Percentiles rank a stretch among this genome's conserved stretches.
These are phyloP conservation scores for Aquilaria agallochum DNA, from an alignment of 441 rosid species.

Conservation along the genomic window DNA sequence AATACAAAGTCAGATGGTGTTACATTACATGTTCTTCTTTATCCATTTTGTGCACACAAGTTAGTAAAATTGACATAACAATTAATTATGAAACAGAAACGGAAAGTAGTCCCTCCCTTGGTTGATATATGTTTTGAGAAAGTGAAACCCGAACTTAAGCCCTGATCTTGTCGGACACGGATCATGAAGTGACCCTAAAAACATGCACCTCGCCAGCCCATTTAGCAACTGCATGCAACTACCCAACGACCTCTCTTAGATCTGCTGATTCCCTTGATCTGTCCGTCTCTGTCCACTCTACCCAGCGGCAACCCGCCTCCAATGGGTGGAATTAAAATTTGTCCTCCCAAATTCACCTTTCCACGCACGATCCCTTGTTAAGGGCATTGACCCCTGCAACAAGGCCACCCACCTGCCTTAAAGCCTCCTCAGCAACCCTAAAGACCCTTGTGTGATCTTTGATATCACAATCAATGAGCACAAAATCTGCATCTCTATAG, in stretches of 20 bases:
- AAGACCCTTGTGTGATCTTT: constrained; percentile 15
- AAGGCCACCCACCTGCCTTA: constrained; percentile 17
- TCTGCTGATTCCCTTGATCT: background rate
- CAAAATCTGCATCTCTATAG: constrained; percentile 35
- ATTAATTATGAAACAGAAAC: background rate
- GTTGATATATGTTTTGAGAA: background rate
- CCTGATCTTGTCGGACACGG: constrained; percentile 4
- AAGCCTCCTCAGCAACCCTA: constrained; percentile 25
- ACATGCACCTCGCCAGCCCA: constrained; percentile 44
- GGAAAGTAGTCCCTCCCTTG: background rate
- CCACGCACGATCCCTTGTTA: constrained; percentile 15
- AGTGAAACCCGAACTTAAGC: constrained; percentile 1
- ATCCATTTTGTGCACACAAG: constrained; percentile 1
- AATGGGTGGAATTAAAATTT: constrained; percentile 32
- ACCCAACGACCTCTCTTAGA: constrained; percentile 38
- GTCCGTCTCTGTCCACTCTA: constrained; percentile 4
- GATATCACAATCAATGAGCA: constrained; percentile 40
- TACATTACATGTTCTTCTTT: background rate
- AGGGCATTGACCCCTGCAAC: constrained; percentile 45
- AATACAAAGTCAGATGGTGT: constrained; percentile 9
- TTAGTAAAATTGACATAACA: background rate
- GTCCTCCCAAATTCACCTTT: constrained; percentile 16
- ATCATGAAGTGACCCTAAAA: constrained; percentile 26
- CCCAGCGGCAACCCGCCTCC: constrained; percentile 41
- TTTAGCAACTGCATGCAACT: constrained; percentile 24